Conservation (phyloP, 2,329 filamentous ascomycete genomes). For the Gremmenia infestans region DNA sequence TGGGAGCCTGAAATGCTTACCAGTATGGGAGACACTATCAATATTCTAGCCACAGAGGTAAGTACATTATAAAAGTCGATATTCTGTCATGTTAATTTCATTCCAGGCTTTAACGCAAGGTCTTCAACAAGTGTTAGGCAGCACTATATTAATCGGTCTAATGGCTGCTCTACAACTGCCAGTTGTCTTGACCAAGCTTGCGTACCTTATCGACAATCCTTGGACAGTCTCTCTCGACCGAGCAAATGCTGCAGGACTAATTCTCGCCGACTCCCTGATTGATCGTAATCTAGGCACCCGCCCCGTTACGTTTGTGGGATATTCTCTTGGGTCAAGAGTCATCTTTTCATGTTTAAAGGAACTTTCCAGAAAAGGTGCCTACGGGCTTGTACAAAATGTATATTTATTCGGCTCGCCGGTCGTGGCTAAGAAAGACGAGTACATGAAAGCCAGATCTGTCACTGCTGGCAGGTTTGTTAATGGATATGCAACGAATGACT, state of each 20-base stretch:
- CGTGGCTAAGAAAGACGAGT: constrained; percentile 89
- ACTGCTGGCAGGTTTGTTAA: constrained; percentile 93
- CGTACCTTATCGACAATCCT: constrained; percentile 96
- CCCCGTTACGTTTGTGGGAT: constrained; percentile 89
- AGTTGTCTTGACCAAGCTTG: constrained; percentile 84
- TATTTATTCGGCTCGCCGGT: constrained; percentile 91
- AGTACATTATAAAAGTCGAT: constrained; percentile 26
- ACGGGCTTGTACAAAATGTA: constrained; percentile 88
- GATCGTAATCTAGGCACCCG: constrained; percentile 87
- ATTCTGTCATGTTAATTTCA: constrained; percentile 24
- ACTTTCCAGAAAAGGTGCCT: constrained; percentile 75
- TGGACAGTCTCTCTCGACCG: constrained; percentile 96
- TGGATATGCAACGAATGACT: constrained; percentile 90
- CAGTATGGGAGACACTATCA: constrained; percentile 98
- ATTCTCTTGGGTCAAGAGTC: constrained; percentile 85
- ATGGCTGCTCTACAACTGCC: constrained; percentile 95
- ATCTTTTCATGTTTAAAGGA: constrained; percentile 91
- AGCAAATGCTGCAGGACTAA: constrained; percentile 81
- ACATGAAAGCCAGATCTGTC: constrained; percentile 71
- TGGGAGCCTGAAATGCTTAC: constrained; percentile 98
- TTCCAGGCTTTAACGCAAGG: constrained; percentile 84
- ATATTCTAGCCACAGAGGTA: constrained; percentile 95
- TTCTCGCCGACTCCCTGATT: constrained; percentile 89
- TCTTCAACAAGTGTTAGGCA: constrained; percentile 89
- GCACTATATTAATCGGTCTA: constrained; percentile 78